phyloP scores from a whole-genome alignment of 2,329 filamentous ascomycete genomes.

The Claviceps maximensis region DNA sequence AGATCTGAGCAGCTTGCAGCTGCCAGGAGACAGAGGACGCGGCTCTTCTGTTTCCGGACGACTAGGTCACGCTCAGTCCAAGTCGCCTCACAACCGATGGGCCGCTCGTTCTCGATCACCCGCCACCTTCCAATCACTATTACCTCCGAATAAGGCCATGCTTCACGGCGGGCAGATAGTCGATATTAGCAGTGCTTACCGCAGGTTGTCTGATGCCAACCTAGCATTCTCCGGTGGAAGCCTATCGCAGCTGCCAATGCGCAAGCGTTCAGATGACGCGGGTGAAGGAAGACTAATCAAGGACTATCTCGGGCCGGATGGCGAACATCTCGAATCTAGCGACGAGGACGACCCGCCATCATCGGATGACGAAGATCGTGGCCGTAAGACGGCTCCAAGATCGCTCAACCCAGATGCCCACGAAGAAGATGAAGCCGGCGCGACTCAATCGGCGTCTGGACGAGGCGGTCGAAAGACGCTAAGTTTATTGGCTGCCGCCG shows the following conservation, averaged over 20 bases:
- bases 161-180: constrained; percentile 49
- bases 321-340: constrained; percentile 53
- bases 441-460: constrained; percentile 17
- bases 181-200: constrained; percentile 57
- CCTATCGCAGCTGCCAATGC: constrained; percentile 46
- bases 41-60: constrained; percentile 26
- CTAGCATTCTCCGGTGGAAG: constrained; percentile 50
- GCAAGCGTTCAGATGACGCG: constrained; percentile 33
- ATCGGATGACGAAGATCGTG: constrained; percentile 57
- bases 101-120: constrained; percentile 25
- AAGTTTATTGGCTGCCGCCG: constrained; percentile 59
- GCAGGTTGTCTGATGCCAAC: constrained; percentile 58
- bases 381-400: constrained; percentile 42
- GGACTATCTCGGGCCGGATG: constrained; percentile 52
- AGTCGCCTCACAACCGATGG: constrained; percentile 39
- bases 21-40: constrained; percentile 32
- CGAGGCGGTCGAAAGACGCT: constrained; percentile 31
- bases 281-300: constrained; percentile 49
- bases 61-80: constrained; percentile 29
- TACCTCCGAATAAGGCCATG: constrained; percentile 27
- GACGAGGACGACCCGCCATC: constrained; percentile 53
- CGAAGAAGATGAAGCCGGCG: constrained; percentile 22
- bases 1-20: constrained; percentile 35
- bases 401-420: constrained; percentile 28
- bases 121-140: constrained; percentile 14